A percentile compares a stretch with the other conserved stretches of the same genome.
phyloP scores from a whole-genome alignment of 805 yeast species.

The Zygosaccharomyces kombuchaensis region DNA sequence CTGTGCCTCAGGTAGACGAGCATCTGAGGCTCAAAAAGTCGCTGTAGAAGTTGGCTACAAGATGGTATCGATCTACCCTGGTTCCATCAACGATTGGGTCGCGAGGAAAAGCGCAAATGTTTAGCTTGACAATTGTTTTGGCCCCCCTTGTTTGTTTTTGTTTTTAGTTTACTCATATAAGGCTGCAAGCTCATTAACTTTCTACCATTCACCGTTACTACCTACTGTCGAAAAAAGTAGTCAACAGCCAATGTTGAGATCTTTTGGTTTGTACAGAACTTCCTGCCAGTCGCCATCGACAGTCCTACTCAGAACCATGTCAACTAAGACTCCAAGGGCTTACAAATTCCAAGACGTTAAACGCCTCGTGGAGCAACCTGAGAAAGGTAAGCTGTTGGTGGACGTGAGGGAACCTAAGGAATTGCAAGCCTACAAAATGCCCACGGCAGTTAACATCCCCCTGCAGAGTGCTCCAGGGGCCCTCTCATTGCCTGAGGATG shows the following conservation, averaged over 20 bases:
- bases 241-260: background rate
- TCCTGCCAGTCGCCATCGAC: slow-evolving; percentile 3
- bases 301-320: slow-evolving; percentile 13
- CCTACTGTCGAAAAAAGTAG: background rate
- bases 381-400: slow-evolving; percentile 53
- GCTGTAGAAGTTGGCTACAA: slow-evolving; percentile 79
- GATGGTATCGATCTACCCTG: slow-evolving; percentile 71
- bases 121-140: slow-evolving; percentile 8
- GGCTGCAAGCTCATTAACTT: background rate
- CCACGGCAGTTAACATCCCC: slow-evolving; percentile 82
- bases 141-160: background rate
- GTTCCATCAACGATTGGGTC: slow-evolving; percentile 82
- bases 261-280: background rate
- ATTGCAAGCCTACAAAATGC: slow-evolving; percentile 66
- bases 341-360: slow-evolving; percentile 50
- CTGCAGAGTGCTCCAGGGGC: slow-evolving; percentile 92
- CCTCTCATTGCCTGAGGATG: slow-evolving; percentile 69
- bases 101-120: slow-evolving; percentile 27
- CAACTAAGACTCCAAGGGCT: slow-evolving; percentile 38
- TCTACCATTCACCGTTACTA: background rate
- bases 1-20: slow-evolving; percentile 84
- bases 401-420: slow-evolving; percentile 95
- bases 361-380: slow-evolving; percentile 44
- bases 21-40: slow-evolving; percentile 73
- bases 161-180: background rate